Evolutionary conservation across 179 eudicot species (phyloP), one percentile per base, ranked within the genome.

Genomic region (Vitellaria paradoxa): DNA sequence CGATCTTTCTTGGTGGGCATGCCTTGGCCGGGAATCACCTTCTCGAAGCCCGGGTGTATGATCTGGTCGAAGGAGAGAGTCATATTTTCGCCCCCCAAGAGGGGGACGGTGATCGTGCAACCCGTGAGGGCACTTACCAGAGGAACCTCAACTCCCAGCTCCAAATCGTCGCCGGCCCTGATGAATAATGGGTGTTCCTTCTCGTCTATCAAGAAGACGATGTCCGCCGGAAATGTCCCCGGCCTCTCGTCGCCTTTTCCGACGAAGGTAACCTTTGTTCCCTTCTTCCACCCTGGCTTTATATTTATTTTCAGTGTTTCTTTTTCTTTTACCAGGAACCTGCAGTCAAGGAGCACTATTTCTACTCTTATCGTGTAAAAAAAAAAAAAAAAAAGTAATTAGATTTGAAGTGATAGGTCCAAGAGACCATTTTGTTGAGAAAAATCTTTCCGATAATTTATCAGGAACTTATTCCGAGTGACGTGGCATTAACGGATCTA

Each of bases 221-320:
- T 79, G 56, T 92, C 97, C 5, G 92, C 90, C 0, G 90, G 88
- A 30, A 84, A 79, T 66, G 75, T 82, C 4, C 93, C 93, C 3
- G 90, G 97, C 63, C 82, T 89, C 80, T 92, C 88, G 11, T 93
- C 93, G 0, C 97, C 97, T 79, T 88, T 92, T 1, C 93, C 97
- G 82, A 90, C 93, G 65, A 92, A 92, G 40, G 86, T 90, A 40
- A 93, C 86, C 52, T 85, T 88, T 26, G 93, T 93, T 24, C 98
- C 97, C 56, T 85, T 88, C 68, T 82, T 93, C 97, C 98, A 93
- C 26, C 97, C 97, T 0, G 94, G 93, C 71, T 92, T 89, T 42
- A 93, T 84, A 45, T 84, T 84, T 21, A 93, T 87, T 77, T 84
- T 88, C 18, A 93, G 55, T 6, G 73, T 78, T 68, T 93, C 95